Percentiles rank a stretch among this genome's conserved stretches.
Evolutionary conservation across 2,329 filamentous ascomycete genomes (phyloP).

Genomic region (Cladophialophora exuberans): DNA sequence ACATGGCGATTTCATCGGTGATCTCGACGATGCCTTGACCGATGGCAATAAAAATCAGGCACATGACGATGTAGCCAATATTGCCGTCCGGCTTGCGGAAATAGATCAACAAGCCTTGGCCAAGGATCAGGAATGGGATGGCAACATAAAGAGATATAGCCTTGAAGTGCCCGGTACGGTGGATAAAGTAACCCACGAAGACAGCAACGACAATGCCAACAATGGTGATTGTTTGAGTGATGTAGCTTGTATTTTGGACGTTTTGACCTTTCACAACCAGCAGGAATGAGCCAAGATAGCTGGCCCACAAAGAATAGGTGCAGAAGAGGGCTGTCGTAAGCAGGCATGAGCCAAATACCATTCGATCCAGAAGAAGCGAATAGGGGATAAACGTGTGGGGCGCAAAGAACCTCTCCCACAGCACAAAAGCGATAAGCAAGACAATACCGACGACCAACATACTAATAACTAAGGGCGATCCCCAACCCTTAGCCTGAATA

Average conservation of each 20-base stretch:
- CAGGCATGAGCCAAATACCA: slow-evolving; percentile 25
- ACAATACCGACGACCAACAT: slow-evolving; percentile 58
- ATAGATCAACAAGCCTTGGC: slow-evolving; percentile 56
- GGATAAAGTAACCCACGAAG: slow-evolving; percentile 54
- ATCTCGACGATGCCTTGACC: slow-evolving; percentile 55
- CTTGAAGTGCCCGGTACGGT: slow-evolving; percentile 53
- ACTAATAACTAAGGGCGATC: slow-evolving; percentile 50
- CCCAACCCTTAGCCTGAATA: slow-evolving; percentile 43
- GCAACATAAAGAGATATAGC: slow-evolving; percentile 54
- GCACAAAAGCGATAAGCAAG: slow-evolving; percentile 56
- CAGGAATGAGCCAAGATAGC: slow-evolving; percentile 32
- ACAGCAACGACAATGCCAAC: slow-evolving; percentile 56
- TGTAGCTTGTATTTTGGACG: slow-evolving; percentile 44
- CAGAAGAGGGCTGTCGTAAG: slow-evolving; percentile 30
- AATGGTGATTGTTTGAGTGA: slow-evolving; percentile 54
- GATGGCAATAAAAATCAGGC: slow-evolving; percentile 57
- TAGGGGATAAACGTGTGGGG: slow-evolving; percentile 58
- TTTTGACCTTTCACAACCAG: slow-evolving; percentile 47
- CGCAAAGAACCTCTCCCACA: slow-evolving; percentile 58
- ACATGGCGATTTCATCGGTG: slow-evolving; percentile 56
- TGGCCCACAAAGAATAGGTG: slow-evolving; percentile 36
- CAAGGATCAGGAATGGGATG: slow-evolving; percentile 55
- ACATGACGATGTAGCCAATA: slow-evolving; percentile 57
- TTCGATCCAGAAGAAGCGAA: slow-evolving; percentile 40
- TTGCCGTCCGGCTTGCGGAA: slow-evolving; percentile 53